Evolutionary conservation across 1,284 basidiomycete species (phyloP).

Genomic region (Papiliotrema flavescens): DNA sequence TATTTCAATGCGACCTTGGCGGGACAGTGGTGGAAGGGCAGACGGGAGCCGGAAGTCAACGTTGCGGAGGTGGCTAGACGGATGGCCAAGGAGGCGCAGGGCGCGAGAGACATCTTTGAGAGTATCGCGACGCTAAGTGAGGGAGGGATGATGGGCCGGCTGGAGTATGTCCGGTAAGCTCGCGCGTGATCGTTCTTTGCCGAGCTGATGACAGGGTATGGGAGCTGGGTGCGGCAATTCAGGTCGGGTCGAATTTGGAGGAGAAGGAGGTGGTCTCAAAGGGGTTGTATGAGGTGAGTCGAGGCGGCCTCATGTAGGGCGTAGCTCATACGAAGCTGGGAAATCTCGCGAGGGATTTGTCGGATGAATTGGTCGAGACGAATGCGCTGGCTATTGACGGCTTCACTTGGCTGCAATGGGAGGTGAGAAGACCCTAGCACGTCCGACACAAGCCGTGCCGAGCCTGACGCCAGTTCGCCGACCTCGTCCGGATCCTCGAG

Average conservation of each 20-base stretch:
- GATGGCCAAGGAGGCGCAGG: constrained; percentile 30
- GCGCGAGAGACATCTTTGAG: constrained; percentile 41
- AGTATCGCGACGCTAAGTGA: constrained; percentile 35
- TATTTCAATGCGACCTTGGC: constrained; percentile 13
- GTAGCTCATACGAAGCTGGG: constrained; percentile 32
- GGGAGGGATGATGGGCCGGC: constrained; percentile 27
- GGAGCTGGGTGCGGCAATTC: constrained; percentile 38
- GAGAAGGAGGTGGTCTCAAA: constrained; percentile 31
- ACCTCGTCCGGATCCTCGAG: constrained; percentile 32
- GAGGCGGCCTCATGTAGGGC: background rate
- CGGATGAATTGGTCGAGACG: constrained; percentile 37
- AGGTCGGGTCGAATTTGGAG: constrained; percentile 32
- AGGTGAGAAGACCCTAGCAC: constrained; percentile 23
- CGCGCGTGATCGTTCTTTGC: background rate
- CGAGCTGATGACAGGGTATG: constrained; percentile 30
- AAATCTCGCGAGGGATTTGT: constrained; percentile 34
- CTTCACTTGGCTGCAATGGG: constrained; percentile 44
- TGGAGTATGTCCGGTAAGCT: constrained; percentile 38
- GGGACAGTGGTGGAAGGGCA: background rate
- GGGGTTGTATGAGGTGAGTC: constrained; percentile 35
- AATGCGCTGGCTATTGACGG: constrained; percentile 40
- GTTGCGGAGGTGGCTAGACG: constrained; percentile 32
- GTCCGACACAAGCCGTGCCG: too few relatives aligned
- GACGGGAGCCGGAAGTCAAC: constrained; percentile 10
- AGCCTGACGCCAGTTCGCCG: constrained; percentile 23